phyloP scores from a whole-genome alignment of 2,329 filamentous ascomycete species.

The Alternaria ventricosa region DNA sequence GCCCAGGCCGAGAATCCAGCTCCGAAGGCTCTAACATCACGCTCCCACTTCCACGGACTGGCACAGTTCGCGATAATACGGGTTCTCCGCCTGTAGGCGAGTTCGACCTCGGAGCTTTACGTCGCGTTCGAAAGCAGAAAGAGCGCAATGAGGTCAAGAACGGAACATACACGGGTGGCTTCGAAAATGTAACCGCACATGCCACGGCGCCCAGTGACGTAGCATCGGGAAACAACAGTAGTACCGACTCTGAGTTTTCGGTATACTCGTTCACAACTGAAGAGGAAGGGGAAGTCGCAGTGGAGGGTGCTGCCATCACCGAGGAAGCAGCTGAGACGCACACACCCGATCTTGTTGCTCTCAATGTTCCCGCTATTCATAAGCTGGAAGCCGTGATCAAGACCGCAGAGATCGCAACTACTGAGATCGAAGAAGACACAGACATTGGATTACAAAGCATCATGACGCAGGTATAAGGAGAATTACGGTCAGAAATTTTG shows the following conservation, averaged over 20 bases:
- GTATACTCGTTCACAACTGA: slow-evolving; percentile 33
- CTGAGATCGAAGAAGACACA: not conserved
- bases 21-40: slow-evolving; percentile 44
- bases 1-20: slow-evolving; percentile 34
- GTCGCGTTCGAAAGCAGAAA: slow-evolving; percentile 34
- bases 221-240: slow-evolving; percentile 1
- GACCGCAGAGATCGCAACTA: not conserved
- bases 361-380: slow-evolving; percentile 4
- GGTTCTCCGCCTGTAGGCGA: slow-evolving; percentile 20
- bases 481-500: not conserved
- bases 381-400: not conserved
- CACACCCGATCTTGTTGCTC: slow-evolving; percentile 42
- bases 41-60: slow-evolving; percentile 35
- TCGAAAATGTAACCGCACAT: slow-evolving; percentile 12
- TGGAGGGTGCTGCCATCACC: slow-evolving; percentile 60
- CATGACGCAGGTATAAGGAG: slow-evolving; percentile 37
- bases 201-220: not conserved
- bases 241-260: slow-evolving; percentile 26
- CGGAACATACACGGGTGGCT: slow-evolving; percentile 21
- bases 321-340: slow-evolving; percentile 63
- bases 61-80: slow-evolving; percentile 26
- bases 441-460: slow-evolving; percentile 26
- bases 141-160: slow-evolving; percentile 32
- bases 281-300: slow-evolving; percentile 55
- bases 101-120: slow-evolving; percentile 36